These are phyloP conservation scores for Pisolithus microcarpus DNA, from an alignment of 768 basidiomycete genomes.

Conservation along the genomic window DNA sequence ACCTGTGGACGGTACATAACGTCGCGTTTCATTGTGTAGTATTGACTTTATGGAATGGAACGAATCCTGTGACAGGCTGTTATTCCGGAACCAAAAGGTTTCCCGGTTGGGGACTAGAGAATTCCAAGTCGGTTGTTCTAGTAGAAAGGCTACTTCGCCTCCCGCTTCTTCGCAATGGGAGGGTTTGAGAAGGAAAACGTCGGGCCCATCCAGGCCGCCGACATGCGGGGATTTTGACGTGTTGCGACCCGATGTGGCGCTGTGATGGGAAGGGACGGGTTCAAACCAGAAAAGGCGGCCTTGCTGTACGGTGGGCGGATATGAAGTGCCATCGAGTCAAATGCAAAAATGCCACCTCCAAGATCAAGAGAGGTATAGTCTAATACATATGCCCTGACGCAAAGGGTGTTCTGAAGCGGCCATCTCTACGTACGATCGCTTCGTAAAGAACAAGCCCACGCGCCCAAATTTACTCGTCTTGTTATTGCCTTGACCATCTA, in stretches of 20 bases:
- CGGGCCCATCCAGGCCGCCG: too few species aligned
- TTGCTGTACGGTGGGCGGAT: slow-evolving; percentile 18
- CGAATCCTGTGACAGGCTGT: not conserved
- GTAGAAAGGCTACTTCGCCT: not conserved
- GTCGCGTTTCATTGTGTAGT: not conserved
- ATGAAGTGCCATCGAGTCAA: slow-evolving; percentile 21
- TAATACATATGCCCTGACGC: not conserved
- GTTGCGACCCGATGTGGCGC: too few species aligned
- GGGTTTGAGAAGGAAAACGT: too few species aligned
- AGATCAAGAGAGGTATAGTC: not conserved
- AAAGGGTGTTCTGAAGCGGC: not conserved
- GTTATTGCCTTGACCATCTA: not conserved
- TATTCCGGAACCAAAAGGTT: not conserved
- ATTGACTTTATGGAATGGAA: not conserved
- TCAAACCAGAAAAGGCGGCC: slow-evolving; percentile 6
- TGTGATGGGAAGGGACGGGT: too few species aligned
- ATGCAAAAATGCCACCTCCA: not conserved
- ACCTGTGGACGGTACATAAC: not conserved
- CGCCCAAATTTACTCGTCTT: not conserved
- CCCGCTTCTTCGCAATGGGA: too few species aligned
- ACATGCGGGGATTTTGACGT: too few species aligned
- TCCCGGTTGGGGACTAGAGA: not conserved
- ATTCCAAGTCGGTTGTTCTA: not conserved
- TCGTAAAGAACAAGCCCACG: not conserved
- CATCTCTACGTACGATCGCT: not conserved